Evolutionary conservation across 1,284 basidiomycete species (phyloP).

Genomic region (Mycena citricolor): DNA sequence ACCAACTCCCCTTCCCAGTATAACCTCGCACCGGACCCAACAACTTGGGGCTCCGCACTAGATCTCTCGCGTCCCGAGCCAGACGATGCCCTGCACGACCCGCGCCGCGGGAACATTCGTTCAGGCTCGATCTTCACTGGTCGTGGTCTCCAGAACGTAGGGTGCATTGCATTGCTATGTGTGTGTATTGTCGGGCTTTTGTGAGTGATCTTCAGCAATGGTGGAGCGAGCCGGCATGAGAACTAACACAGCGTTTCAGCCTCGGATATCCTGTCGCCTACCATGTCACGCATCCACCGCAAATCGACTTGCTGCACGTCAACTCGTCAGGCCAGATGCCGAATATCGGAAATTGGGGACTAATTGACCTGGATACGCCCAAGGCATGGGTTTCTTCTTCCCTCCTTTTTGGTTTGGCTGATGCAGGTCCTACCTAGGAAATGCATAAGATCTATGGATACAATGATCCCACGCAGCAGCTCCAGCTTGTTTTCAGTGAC

Average conservation of each 20-base stretch:
- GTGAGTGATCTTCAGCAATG: conserved; percentile 13
- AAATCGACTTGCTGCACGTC: conserved; percentile 18
- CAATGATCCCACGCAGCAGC: conserved; percentile 45
- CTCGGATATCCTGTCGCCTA: conserved; percentile 4
- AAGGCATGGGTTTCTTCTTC: conserved; percentile 36
- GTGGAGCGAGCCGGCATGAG: not conserved
- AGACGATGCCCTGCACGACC: conserved; percentile 74
- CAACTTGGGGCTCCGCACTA: conserved; percentile 56
- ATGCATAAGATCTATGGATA: conserved; percentile 60
- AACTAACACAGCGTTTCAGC: not conserved
- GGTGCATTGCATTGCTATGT: conserved; percentile 38
- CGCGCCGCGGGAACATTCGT: conserved; percentile 52
- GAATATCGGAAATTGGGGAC: conserved; percentile 48
- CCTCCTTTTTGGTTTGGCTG: not conserved
- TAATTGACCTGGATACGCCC: conserved; percentile 81
- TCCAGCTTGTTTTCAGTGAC: conserved; percentile 73
- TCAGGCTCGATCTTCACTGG: conserved; percentile 33
- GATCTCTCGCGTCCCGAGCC: conserved; percentile 58
- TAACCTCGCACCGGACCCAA: conserved; percentile 68
- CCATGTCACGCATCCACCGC: not conserved
- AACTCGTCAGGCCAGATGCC: conserved; percentile 41
- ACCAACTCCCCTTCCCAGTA: conserved; percentile 45
- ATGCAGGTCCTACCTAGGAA: conserved; percentile 30
- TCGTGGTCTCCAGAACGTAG: conserved; percentile 42
- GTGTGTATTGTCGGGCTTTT: conserved; percentile 30